Conservation (phyloP, 2,329 filamentous ascomycete genomes). For the Daldinia eschscholtzii region DNA sequence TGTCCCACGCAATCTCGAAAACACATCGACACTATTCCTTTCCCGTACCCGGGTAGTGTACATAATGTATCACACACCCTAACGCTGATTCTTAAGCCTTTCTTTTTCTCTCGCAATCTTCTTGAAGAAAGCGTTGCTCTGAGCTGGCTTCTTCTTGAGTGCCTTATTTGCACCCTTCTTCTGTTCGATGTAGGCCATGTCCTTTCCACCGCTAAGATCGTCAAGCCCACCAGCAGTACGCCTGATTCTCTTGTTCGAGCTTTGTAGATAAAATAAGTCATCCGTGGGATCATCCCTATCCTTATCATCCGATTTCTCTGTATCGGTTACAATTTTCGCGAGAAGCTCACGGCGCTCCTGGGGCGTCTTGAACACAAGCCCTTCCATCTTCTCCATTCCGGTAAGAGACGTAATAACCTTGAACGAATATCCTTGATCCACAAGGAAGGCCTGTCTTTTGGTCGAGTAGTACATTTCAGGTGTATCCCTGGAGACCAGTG, state of each 20-base stretch:
- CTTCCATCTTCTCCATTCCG: constrained; percentile 86
- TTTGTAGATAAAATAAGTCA: constrained; percentile 58
- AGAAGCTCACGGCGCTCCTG: constrained; percentile 87
- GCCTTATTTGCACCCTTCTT: constrained; percentile 79
- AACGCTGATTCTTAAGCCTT: constrained; percentile 56
- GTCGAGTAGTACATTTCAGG: constrained; percentile 98
- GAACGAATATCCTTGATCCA: constrained; percentile 98
- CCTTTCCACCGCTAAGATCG: constrained; percentile 89
- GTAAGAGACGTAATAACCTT: constrained; percentile 97
- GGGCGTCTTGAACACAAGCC: constrained; percentile 82
- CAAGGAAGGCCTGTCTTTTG: constrained; percentile 95
- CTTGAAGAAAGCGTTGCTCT: constrained; percentile 73
- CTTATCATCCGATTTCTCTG: constrained; percentile 73
- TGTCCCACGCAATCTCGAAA: constrained; percentile 16
- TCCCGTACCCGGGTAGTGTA: constrained; percentile 10
- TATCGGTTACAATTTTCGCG: constrained; percentile 89
- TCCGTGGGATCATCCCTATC: constrained; percentile 77
- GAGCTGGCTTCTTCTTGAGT: constrained; percentile 68
- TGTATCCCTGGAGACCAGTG: constrained; percentile 95
- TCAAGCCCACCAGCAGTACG: constrained; percentile 87
- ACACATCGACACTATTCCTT: constrained; percentile 15
- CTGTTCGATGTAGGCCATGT: constrained; percentile 96
- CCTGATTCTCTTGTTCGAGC: constrained; percentile 60
- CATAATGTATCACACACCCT: constrained; percentile 21
- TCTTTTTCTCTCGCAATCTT: constrained; percentile 73